A percentile compares a stretch with the other conserved stretches of the same genome.
Evolutionary conservation across 768 basidiomycete genomes (phyloP).

Genomic region (Lentinula edodes): DNA sequence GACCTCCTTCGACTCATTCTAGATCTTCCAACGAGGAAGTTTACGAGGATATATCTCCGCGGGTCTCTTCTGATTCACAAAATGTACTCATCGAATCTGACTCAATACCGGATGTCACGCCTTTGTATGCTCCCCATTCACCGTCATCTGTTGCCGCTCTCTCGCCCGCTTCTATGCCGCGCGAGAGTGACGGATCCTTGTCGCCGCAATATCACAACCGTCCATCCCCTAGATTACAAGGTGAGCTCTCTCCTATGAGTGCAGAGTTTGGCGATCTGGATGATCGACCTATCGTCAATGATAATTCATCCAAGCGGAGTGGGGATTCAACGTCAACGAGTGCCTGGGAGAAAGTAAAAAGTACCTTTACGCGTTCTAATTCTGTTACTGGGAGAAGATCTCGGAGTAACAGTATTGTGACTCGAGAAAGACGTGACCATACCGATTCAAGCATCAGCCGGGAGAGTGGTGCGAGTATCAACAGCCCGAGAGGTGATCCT

Average conservation of each 20-base stretch:
- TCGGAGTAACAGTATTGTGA: slow-evolving; percentile 69
- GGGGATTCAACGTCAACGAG: slow-evolving; percentile 50
- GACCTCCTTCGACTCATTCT: slow-evolving; percentile 35
- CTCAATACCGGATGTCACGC: slow-evolving; percentile 45
- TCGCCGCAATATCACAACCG: slow-evolving; percentile 58
- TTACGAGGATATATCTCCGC: slow-evolving; percentile 48
- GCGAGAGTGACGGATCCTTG: slow-evolving; percentile 39
- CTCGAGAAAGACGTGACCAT: slow-evolving; percentile 60
- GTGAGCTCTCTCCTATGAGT: slow-evolving; percentile 52
- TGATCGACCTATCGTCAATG: slow-evolving; percentile 34
- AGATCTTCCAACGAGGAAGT: slow-evolving; percentile 44
- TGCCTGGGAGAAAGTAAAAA: slow-evolving; percentile 72
- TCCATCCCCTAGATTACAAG: slow-evolving; percentile 55
- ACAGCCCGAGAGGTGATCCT: slow-evolving; percentile 56
- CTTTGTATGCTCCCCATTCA: slow-evolving; percentile 41
- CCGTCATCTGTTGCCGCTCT: slow-evolving; percentile 42
- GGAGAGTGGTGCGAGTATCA: slow-evolving; percentile 71
- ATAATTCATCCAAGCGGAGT: slow-evolving; percentile 48
- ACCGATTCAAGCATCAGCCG: slow-evolving; percentile 70
- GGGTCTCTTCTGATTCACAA: slow-evolving; percentile 53
- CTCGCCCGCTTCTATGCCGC: slow-evolving; percentile 34
- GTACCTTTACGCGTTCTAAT: slow-evolving; percentile 56
- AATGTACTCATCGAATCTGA: slow-evolving; percentile 62
- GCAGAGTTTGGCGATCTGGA: slow-evolving; percentile 49
- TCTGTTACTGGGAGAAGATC: slow-evolving; percentile 71